phyloP scores from a whole-genome alignment of 441 rosid genomes.

The Aleurites moluccanus region DNA sequence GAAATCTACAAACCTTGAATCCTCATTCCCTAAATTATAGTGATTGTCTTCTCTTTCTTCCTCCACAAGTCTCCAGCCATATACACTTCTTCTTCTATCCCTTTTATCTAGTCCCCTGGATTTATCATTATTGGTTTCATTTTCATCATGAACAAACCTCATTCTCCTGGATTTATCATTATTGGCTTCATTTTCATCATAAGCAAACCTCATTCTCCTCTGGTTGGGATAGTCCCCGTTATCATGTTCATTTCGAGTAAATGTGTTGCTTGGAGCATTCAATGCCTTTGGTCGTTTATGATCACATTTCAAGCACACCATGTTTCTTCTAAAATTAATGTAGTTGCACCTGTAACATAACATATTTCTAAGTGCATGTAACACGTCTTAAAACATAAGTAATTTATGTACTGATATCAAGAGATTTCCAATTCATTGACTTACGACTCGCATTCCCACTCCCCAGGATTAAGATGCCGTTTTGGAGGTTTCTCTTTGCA shows the following conservation, averaged over 20 bases:
- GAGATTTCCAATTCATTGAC: conserved; percentile 31
- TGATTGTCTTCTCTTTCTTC: conserved; percentile 31
- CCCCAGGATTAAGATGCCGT: conserved; percentile 82
- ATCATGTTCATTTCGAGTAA: conserved; percentile 18
- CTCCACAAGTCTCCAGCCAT: conserved; percentile 52
- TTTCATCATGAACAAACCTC: neutral
- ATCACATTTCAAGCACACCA: conserved; percentile 82
- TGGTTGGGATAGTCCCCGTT: conserved; percentile 11
- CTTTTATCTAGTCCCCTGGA: conserved; percentile 7
- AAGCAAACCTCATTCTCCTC: conserved; percentile 1
- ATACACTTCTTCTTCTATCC: conserved; percentile 24
- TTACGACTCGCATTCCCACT: conserved; percentile 95
- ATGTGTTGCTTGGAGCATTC: conserved; percentile 27
- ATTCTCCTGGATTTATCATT: conserved; percentile 6
- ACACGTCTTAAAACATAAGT: neutral
- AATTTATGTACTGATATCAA: neutral
- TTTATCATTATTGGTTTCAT: neutral
- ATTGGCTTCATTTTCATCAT: neutral
- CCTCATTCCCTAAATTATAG: conserved; percentile 22
- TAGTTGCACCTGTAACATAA: conserved; percentile 65
- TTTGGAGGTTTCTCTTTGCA: conserved; percentile 75
- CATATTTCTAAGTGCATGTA: neutral
- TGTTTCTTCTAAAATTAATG: conserved; percentile 75
- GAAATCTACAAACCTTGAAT: conserved; percentile 42
- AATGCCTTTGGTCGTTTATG: conserved; percentile 60